Evolutionary conservation across 1,139 yeast species (phyloP), one percentile per base, ranked within the genome.

Genomic region (Hansenula sp.): DNA sequence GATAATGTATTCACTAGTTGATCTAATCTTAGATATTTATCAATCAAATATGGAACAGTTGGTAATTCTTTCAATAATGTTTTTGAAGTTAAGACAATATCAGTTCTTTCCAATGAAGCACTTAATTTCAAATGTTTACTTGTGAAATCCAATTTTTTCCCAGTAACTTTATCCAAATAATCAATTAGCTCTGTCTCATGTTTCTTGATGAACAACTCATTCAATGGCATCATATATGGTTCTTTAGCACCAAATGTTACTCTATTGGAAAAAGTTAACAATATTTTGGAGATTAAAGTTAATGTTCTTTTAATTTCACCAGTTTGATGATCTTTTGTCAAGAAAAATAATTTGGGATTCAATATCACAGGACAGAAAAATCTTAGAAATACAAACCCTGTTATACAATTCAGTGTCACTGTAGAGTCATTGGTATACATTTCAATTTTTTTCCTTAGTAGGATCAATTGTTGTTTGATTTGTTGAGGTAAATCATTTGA

Each of bases 351-450:
- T 57, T 89, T 89, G 0, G 98, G 98, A 57, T 89, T 90, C 56
- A 93, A 68, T 36, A 93, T 77, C 0, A 96, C 96, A 0, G 98
- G 98, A 58, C 96, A 91, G 54, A 89, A 81, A 60, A 88, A 90
- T 49, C 98, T 70, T 49, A 93, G 67, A 61, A 93, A 93, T 19
- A 93, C 68, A 57, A 93, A 86, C 1, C 96, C 91, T 25, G 94
- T 79, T 31, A 91, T 68, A 45, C 95, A 85, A 57, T 90, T 82
- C 45, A 84, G 63, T 1, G 86, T 52, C 12, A 58, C 49, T 0
- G 45, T 40, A 19, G 66, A 66, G 54, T 80, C 84, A 21, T 69
- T 74, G 0, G 84, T 83, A 3, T 80, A 62, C 12, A 67, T 53
- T 47, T 84, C 91, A 18, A 84, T 78, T 50, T 78, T 80, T 17